Evolutionary conservation across 345 rosid species (phyloP).

Genomic region (Camelina laxa): DNA sequence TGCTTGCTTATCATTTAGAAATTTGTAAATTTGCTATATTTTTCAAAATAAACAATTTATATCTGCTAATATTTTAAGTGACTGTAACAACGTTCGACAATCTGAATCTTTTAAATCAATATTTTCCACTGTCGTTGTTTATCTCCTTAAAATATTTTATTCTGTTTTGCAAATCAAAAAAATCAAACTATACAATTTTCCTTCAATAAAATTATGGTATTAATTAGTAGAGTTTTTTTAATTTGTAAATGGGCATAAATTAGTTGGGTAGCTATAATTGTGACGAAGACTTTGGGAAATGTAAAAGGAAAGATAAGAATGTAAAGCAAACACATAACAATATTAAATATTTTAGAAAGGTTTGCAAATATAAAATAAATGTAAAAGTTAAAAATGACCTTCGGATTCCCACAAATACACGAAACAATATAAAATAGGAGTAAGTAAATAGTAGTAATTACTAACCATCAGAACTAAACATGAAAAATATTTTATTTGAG

Average conservation of each 20-base stretch:
- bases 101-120: not conserved
- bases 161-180: not conserved
- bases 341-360: constrained; percentile 1
- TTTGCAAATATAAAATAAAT: constrained; percentile 2
- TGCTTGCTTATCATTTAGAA: not conserved
- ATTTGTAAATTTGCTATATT: too few species aligned
- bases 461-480: not conserved
- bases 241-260: constrained; percentile 14
- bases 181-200: not conserved
- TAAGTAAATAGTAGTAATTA: not conserved
- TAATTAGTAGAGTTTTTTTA: not conserved
- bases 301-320: constrained; percentile 36
- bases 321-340: constrained; percentile 24
- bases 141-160: not conserved
- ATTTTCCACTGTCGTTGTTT: not conserved
- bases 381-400: constrained; percentile 1
- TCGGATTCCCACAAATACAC: constrained; percentile 31
- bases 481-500: too few species aligned
- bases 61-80: not conserved
- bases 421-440: constrained; percentile 7
- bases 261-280: constrained; percentile 43
- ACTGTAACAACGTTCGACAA: constrained; percentile 1
- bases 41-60: too few species aligned
- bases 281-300: constrained; percentile 38
- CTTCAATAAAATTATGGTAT: not conserved